Evolutionary conservation across 2,329 filamentous ascomycete genomes (phyloP), one percentile per base, ranked within the genome.

Genomic region (Triangularia setosa): DNA sequence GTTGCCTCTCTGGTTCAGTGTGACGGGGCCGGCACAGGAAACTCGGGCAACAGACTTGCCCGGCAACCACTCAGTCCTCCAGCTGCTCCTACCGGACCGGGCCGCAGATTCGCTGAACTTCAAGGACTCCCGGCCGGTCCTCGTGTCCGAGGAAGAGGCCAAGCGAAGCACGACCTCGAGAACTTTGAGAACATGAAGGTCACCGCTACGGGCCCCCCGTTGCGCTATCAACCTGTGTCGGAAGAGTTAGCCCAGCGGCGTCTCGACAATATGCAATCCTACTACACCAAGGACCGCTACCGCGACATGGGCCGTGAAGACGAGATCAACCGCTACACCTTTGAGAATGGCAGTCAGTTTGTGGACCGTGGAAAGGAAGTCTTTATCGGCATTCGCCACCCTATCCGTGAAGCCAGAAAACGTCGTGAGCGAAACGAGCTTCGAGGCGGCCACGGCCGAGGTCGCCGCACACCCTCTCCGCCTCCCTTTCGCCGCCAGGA

Each of bases 311-410:
- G 80, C 67, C 74, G 79, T 66, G 77, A 81, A 60, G 82, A 85
- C 60, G 84, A 86, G 60, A 85, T 85, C 76, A 87, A 90, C 73
- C 82, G 90, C 30, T 92, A 91, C 73, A 89, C 88, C 0, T 93
- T 93, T 70, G 89, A 92, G 74, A 79, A 87, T 63, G 82, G 81
- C 0, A 85, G 88, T 65, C 72, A 76, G 5, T 86, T 93, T 61
- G 89, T 93, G 54, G 90, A 93, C 73, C 83, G 88, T 61, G 90
- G 90, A 14, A 86, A 86, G 16, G 90, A 93, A 73, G 86, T 88
- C 40, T 89, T 89, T 72, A 78, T 86, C 57, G 86, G 86, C 16
- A 87, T 89, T 65, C 79, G 86, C 24, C 86, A 85, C 24, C 86
- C 86, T 1, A 81, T 84, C 65, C 78, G 83, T 9, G 82, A 85